Evolutionary conservation across 768 basidiomycete species (phyloP), one percentile per base, ranked within the genome.

Genomic region (Tylopilus intermedius): DNA sequence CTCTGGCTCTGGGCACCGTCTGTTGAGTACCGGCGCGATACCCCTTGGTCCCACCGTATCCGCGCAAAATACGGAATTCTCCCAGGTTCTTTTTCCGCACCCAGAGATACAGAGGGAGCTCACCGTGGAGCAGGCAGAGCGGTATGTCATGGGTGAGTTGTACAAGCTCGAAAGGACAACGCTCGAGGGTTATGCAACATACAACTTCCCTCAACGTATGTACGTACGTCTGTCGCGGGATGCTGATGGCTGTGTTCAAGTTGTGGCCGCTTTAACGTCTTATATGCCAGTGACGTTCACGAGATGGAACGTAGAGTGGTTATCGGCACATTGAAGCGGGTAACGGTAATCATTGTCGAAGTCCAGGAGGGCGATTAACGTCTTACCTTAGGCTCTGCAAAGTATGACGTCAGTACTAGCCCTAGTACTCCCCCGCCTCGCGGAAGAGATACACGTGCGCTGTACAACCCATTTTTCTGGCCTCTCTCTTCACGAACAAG

Each of bases 1-100:
- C 77, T 98, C 30, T 80, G 95, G 7, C 73, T 95, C 7, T 99
- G 95, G 95, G 88, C 81, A 9, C 94, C 93, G 3, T 87, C 89
- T 0, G 86, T 90, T 22, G 93, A 96, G 59, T 95, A 90, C 62
- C 84, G 88, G 70, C 79, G 82, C 26, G 95, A 98, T 67, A 72
- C 81, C 88, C 6, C 85, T 97, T 47, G 90, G 95, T 0, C 81
- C 84, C 1, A 84, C 78, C 0, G 80, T 89, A 13, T 76, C 97
- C 26, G 72, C 81, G 0, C 88, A 93, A 62, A 24, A 24, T 5
- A 24, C 5, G 24, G 24, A 24, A 24, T 24, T 24, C 24, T 5
- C 3, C 24, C 24, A 24, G 64, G 90, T 90, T 62, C 57, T 83
- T 73, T 5, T 32, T 21, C 14, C 21, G 1, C 37, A 10, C 10